Evolutionary conservation across 2,329 filamentous ascomycete genomes (phyloP).

Genomic region (Monosporascus sp.): DNA sequence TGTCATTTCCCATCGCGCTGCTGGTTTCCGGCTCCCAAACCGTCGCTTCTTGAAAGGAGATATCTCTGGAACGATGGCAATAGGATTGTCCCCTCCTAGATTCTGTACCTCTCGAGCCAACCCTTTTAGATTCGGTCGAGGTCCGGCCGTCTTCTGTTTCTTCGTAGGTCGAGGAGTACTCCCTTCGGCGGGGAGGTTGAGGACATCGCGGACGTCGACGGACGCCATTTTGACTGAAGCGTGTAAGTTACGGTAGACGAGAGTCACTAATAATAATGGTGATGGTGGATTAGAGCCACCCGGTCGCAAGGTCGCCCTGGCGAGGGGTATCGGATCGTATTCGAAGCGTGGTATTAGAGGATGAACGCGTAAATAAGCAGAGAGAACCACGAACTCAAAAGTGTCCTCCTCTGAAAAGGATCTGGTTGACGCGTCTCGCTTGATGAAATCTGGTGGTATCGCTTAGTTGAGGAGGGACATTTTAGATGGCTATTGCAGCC

Average conservation of each 20-base stretch:
- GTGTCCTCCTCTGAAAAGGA: neutral
- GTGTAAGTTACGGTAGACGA: neutral
- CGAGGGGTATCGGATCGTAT: neutral
- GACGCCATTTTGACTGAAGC: conserved; percentile 54
- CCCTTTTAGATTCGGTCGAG: conserved; percentile 56
- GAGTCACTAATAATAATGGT: neutral
- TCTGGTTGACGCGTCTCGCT: conserved; percentile 1
- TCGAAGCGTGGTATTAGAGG: conserved; percentile 2
- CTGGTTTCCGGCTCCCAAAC: conserved; percentile 49
- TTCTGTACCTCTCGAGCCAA: conserved; percentile 62
- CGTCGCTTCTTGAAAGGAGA: conserved; percentile 55
- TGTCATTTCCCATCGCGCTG: conserved; percentile 59
- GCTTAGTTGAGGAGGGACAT: neutral
- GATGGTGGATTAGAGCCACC: neutral
- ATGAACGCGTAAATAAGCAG: conserved; percentile 5
- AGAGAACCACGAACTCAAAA: neutral
- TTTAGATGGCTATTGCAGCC: neutral
- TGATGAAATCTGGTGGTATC: neutral
- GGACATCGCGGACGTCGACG: conserved; percentile 80
- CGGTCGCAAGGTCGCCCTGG: neutral
- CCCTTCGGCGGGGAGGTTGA: conserved; percentile 67
- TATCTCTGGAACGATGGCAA: conserved; percentile 59
- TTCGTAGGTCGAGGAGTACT: conserved; percentile 56
- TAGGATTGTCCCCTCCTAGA: conserved; percentile 60
- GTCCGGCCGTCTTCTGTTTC: conserved; percentile 64